Evolutionary conservation across 2,329 filamentous ascomycete species (phyloP).

Genomic region (Grosmannia penicillata): DNA sequence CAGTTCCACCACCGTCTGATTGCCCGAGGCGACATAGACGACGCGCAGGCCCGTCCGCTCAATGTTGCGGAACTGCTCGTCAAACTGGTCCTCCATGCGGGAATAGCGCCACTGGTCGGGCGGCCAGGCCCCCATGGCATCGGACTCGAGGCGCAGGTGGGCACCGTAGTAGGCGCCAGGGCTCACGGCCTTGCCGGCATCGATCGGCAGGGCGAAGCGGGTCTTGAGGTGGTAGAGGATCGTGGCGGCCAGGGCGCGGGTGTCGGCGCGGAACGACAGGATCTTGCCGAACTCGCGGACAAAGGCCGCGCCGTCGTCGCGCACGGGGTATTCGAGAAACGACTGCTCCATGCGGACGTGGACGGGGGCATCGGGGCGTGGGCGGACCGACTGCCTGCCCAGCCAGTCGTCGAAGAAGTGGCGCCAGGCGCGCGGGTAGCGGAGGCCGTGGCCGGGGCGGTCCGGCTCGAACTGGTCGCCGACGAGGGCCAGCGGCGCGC

Average conservation of each 20-base stretch:
- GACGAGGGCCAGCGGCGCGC: constrained; percentile 11
- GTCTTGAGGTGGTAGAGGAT: constrained; percentile 13
- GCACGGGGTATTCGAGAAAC: constrained; percentile 22
- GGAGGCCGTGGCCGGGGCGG: constrained; percentile 13
- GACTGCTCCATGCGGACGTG: constrained; percentile 18
- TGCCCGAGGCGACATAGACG: constrained; percentile 17
- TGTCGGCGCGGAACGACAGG: constrained; percentile 17
- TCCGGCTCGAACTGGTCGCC: constrained; percentile 18
- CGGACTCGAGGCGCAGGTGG: constrained; percentile 17
- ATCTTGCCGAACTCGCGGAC: constrained; percentile 19
- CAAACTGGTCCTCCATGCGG: constrained; percentile 17
- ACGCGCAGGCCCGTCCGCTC: constrained; percentile 12
- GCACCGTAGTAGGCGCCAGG: constrained; percentile 16
- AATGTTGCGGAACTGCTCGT: constrained; percentile 15
- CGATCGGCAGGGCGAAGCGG: constrained; percentile 12
- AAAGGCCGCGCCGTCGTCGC: constrained; percentile 19
- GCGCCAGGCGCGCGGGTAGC: constrained; percentile 14
- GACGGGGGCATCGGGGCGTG: constrained; percentile 9
- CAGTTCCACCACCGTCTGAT: constrained; percentile 14
- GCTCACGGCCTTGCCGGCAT: constrained; percentile 13
- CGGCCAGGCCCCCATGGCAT: constrained; percentile 17
- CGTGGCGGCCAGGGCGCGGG: constrained; percentile 15
- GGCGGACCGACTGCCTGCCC: constrained; percentile 7
- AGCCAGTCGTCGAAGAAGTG: constrained; percentile 16
- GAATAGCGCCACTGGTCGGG: constrained; percentile 17